Evolutionary conservation across 2,329 filamentous ascomycete species (phyloP), one percentile per base, ranked within the genome.

Genomic region (Balansia obtecta): DNA sequence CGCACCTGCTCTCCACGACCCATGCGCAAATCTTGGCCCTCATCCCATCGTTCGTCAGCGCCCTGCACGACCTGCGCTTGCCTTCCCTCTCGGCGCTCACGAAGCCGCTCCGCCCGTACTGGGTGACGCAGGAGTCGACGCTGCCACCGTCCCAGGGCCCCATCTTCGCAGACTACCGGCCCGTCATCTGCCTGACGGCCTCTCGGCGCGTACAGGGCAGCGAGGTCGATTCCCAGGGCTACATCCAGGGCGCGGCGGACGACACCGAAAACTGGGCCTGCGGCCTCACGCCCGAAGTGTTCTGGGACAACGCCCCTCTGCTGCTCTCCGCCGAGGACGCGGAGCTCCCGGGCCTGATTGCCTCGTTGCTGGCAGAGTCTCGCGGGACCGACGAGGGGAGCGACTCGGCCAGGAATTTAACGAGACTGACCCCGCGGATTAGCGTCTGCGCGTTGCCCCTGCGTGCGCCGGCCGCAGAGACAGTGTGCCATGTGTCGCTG

Each of bases 191-290:
- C 61, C 93, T 88, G 62, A 96, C 89, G 1, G 85, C 88, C 12
- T 95, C 88, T 1, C 77, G 82, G 33, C 76, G 85, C 15, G 82
- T 89, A 1, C 69, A 70, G 1, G 85, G 82, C 12, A 80, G 78
- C 3, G 87, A 91, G 63, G 61, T 63, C 32, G 72, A 72, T 2
- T 85, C 82, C 20, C 79, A 77, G 0, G 63, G 67, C 4, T 98
- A 98, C 62, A 85, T 98, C 52, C 93, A 97, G 67, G 93, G 93
- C 47, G 91, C 91, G 0, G 93, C 86, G 2, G 93, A 98, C 65
- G 93, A 98, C 64, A 88, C 86, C 12, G 93, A 98, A 71, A 88
- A 87, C 57, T 98, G 93, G 93, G 85, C 89, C 1, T 71, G 78
- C 49, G 88, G 88, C 0, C 75, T 97, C 15, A 93, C 86, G 0